Evolutionary conservation across 306 rosid genomes (phyloP).

Genomic region (Luffa aegyptiaca): DNA sequence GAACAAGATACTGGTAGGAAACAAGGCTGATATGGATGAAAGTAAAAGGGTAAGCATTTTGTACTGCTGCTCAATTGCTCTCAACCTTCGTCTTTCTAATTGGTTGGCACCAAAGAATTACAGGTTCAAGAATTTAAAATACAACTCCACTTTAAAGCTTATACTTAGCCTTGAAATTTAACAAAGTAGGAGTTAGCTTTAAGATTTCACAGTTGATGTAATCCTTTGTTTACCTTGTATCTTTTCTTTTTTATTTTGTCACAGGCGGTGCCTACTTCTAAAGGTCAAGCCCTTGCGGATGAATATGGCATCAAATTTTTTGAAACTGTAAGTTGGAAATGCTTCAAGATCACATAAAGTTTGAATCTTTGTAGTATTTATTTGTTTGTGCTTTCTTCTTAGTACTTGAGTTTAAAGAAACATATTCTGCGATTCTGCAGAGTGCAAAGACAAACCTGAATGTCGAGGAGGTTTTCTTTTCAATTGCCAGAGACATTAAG

Average conservation of each 20-base stretch:
- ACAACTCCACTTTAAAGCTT: not conserved
- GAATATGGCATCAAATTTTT: conserved; percentile 84
- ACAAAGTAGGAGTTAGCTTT: not conserved
- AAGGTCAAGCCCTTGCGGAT: conserved; percentile 90
- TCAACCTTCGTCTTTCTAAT: not conserved
- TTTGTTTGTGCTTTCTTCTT: conserved; percentile 4
- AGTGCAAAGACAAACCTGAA: conserved; percentile 89
- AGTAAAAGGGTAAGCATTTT: conserved; percentile 52
- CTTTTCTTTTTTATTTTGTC: conserved; percentile 11
- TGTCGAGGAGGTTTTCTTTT: conserved; percentile 86
- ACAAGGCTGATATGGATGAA: conserved; percentile 92
- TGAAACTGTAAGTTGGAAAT: conserved; percentile 60
- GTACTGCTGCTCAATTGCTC: not conserved
- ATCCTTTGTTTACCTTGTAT: not conserved
- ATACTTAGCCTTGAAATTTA: not conserved
- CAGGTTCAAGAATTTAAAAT: not conserved
- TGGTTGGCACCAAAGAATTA: not conserved
- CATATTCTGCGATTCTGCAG: conserved; percentile 21
- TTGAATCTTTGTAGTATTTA: not conserved
- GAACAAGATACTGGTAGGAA: conserved; percentile 69
- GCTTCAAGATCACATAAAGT: conserved; percentile 9
- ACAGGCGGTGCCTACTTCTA: conserved; percentile 75
- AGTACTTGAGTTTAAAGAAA: no score
- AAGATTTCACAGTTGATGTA: not conserved
- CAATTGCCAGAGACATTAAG: conserved; percentile 71